phyloP scores from a whole-genome alignment of 1,284 basidiomycete species.

The Mrakiaceae sp. region DNA sequence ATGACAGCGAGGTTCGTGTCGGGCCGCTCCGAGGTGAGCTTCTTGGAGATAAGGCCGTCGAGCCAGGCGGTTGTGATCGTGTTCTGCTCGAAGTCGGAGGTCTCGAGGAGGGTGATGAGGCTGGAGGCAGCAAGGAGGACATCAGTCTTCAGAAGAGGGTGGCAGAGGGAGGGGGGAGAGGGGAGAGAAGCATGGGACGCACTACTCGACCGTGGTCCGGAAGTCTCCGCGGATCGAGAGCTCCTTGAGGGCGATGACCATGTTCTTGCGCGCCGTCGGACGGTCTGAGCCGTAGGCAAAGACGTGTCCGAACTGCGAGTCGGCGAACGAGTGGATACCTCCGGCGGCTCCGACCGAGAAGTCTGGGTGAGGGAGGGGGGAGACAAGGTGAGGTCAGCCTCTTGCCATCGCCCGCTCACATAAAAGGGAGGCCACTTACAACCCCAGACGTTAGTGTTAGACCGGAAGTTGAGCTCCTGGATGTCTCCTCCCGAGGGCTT shows the following conservation, averaged over 20 bases:
- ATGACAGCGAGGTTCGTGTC: slow-evolving; percentile 86
- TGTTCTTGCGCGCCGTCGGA: slow-evolving; percentile 91
- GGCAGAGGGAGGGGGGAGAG: not conserved
- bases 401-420: not conserved
- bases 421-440: slow-evolving; percentile 27
- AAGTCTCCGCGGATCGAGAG: slow-evolving; percentile 98
- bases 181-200: not conserved
- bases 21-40: slow-evolving; percentile 92
- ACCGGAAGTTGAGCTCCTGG: slow-evolving; percentile 98
- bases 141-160: slow-evolving; percentile 22
- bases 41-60: slow-evolving; percentile 80
- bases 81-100: slow-evolving; percentile 93
- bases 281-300: slow-evolving; percentile 98
- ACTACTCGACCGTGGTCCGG: slow-evolving; percentile 93
- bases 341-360: slow-evolving; percentile 94
- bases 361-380: slow-evolving; percentile 33
- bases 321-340: slow-evolving; percentile 86
- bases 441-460: slow-evolving; percentile 98
- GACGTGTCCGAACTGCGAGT: slow-evolving; percentile 97
- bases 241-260: slow-evolving; percentile 98
- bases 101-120: slow-evolving; percentile 91
- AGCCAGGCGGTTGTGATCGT: slow-evolving; percentile 98
- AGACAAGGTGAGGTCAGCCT: slow-evolving; percentile 15
- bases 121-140: slow-evolving; percentile 11
- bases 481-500: slow-evolving; percentile 95